phyloP scores from a whole-genome alignment of 257 asterid species.

The Ilex aquifolium region DNA sequence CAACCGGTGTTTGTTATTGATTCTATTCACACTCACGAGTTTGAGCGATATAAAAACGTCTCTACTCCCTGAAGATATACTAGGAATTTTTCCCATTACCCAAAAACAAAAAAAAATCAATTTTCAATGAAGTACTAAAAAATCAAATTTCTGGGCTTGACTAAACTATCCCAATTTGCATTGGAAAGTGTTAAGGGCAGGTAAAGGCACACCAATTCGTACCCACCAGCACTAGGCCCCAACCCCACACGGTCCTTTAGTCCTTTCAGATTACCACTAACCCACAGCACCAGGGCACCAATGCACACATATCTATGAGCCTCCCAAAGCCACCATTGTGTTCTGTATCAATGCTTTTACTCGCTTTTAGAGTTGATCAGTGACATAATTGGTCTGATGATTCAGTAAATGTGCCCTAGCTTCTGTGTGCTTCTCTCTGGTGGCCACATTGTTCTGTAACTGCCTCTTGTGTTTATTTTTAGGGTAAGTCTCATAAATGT shows the following conservation, averaged over 20 bases:
- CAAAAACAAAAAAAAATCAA: neutral
- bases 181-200: slow-evolving; percentile 32
- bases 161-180: slow-evolving; percentile 13
- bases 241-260: slow-evolving; percentile 8
- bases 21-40: too few species aligned
- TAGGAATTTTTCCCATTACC: too few species aligned
- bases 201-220: slow-evolving; percentile 37
- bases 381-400: too few species aligned
- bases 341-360: slow-evolving; percentile 2
- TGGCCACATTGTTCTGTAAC: too few species aligned
- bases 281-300: neutral
- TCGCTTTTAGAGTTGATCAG: too few species aligned
- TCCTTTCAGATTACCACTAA: slow-evolving; percentile 6
- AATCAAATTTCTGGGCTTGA: slow-evolving; percentile 15
- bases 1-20: too few species aligned
- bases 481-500: too few species aligned
- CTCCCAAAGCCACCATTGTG: slow-evolving; percentile 3
- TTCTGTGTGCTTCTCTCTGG: too few species aligned
- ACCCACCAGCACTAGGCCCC: slow-evolving; percentile 25
- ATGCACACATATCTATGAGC: slow-evolving; percentile 12
- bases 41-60: too few species aligned
- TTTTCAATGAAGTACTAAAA: neutral
- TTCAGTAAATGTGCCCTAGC: too few species aligned
- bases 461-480: too few species aligned
- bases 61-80: too few species aligned